These are phyloP conservation scores for Coemansia sp. DNA, from an alignment of 192 early-diverging fungal genomes.

Conservation along the genomic window DNA sequence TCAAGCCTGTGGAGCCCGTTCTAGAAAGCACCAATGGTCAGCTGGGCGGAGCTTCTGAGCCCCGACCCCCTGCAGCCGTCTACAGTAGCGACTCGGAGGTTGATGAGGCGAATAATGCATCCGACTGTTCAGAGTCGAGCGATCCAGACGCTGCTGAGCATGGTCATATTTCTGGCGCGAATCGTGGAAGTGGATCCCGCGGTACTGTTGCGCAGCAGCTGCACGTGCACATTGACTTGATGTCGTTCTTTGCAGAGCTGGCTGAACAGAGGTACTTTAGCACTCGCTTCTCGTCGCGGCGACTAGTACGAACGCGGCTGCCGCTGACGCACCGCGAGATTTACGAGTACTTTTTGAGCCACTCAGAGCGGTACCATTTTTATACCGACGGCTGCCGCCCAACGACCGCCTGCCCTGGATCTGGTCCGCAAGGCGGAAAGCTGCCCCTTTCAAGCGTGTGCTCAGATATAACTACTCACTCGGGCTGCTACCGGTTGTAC, in stretches of 20 bases:
- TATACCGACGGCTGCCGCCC: constrained; percentile 43
- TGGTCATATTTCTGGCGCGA: not conserved
- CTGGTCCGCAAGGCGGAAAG: constrained; percentile 9
- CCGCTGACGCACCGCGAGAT: constrained; percentile 46
- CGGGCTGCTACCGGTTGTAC: constrained; percentile 56
- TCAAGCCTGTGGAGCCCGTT: constrained; percentile 23
- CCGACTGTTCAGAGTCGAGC: constrained; percentile 20
- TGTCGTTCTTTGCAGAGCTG: constrained; percentile 35
- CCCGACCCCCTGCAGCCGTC: not conserved
- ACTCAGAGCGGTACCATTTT: constrained; percentile 49
- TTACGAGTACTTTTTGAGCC: constrained; percentile 53
- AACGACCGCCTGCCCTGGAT: not conserved
- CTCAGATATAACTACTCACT: constrained; percentile 30
- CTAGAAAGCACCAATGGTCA: not conserved
- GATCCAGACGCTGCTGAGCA: constrained; percentile 17
- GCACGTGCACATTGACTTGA: constrained; percentile 51
- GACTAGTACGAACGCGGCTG: constrained; percentile 41
- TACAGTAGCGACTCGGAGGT: constrained; percentile 47
- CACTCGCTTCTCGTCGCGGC: constrained; percentile 55
- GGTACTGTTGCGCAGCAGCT: constrained; percentile 44
- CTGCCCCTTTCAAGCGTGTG: constrained; percentile 24
- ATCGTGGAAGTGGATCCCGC: not conserved
- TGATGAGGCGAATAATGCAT: constrained; percentile 12
- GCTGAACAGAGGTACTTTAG: constrained; percentile 56
- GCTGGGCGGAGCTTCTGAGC: not conserved